Conservation (phyloP, 805 yeast genomes). For the Candida montana region DNA sequence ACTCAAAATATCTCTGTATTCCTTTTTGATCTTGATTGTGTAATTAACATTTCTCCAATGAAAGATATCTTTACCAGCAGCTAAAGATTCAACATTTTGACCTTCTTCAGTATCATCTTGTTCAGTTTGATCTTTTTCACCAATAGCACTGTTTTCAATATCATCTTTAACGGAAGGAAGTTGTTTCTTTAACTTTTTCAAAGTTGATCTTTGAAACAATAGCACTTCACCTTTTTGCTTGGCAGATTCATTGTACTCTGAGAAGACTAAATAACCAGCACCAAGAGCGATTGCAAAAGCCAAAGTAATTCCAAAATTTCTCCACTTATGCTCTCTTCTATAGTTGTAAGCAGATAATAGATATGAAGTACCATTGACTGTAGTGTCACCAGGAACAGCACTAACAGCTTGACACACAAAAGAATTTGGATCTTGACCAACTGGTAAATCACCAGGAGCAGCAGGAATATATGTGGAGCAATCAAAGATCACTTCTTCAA, state of each 20-base stretch:
- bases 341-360: constrained; percentile 40
- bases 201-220: constrained; percentile 47
- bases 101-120: constrained; percentile 15
- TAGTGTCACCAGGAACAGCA: constrained; percentile 43
- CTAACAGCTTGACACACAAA: constrained; percentile 54
- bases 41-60: constrained; percentile 76
- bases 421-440: constrained; percentile 24
- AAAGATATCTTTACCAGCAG: constrained; percentile 47
- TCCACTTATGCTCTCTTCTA: constrained; percentile 38
- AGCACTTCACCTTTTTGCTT: constrained; percentile 68
- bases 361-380: constrained; percentile 50
- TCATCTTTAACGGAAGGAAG: constrained; percentile 19
- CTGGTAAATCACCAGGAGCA: constrained; percentile 4
- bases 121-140: constrained; percentile 25
- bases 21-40: constrained; percentile 58
- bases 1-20: constrained; percentile 53
- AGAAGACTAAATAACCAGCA: constrained; percentile 43
- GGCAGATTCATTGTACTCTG: constrained; percentile 57
- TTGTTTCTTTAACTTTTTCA: constrained; percentile 41
- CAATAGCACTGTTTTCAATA: constrained; percentile 9
- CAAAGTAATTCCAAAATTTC: constrained; percentile 57
- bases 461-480: constrained; percentile 46
- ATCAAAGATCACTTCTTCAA: constrained; percentile 33
- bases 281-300: constrained; percentile 54
- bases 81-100: constrained; percentile 24